phyloP scores from a whole-genome alignment of 768 basidiomycete species.

The Lentinus brumalis region DNA sequence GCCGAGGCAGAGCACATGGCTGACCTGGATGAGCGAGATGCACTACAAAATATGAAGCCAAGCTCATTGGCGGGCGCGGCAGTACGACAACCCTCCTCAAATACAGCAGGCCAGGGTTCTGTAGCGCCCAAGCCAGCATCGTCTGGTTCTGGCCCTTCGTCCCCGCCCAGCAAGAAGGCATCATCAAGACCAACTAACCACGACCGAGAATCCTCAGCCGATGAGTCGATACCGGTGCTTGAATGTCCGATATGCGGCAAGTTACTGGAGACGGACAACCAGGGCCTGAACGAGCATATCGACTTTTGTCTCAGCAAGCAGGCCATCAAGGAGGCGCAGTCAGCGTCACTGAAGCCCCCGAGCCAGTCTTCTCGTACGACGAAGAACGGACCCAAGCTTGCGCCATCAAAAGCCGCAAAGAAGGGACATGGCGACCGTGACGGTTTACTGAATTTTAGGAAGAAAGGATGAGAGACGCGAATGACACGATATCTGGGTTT shows the following conservation, averaged over 20 bases:
- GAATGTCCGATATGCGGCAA: constrained; percentile 75
- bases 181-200: not conserved
- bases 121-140: not conserved
- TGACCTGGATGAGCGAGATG: not conserved
- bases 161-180: not conserved
- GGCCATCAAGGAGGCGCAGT: constrained; percentile 73
- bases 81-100: not conserved
- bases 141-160: not conserved
- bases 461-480: not conserved
- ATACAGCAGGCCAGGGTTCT: too few relatives aligned
- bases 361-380: not conserved
- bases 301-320: constrained; percentile 85
- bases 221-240: not conserved
- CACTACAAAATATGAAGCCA: not conserved
- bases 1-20: constrained; percentile 8
- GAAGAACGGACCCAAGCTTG: not conserved
- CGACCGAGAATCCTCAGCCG: not conserved
- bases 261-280: constrained; percentile 67
- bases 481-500: not conserved
- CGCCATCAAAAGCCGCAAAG: not conserved
- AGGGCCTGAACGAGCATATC: constrained; percentile 81
- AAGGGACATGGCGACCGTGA: constrained; percentile 2
- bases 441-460: constrained; percentile 6
- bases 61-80: not conserved
- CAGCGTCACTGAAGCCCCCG: constrained; percentile 8